Base-by-base conservation (phyloP, 306 rosid genomes). In the Morella rubra region DNA sequence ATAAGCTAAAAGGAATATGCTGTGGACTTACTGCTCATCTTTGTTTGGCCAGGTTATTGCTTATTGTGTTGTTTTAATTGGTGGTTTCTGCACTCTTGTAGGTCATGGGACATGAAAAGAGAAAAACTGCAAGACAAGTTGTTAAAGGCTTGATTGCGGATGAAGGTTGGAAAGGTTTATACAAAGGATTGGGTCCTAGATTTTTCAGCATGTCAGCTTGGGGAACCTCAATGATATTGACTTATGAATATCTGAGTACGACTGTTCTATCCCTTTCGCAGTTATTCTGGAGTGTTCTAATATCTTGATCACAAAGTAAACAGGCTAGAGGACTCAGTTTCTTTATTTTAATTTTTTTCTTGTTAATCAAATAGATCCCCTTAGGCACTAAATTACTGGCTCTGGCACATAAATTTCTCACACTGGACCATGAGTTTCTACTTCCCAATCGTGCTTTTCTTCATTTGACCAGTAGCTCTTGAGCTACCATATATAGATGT, bases 171-270 rank as follows among this genome's bases (percentile, higher is more conserved):
- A 85, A 81, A 86, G 98, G 98, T 58, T 81, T 94, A 18, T 94
- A 94, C 73, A 90, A 90, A 83, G 98, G 98, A 16, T 75, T 94
- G 80, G 97, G 96, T 79, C 98, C 98, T 81, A 88, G 98, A 82
- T 91, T 94, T 81, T 78, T 94, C 87, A 94, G 98, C 86, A 87
- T 85, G 93, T 94, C 98, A 0, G 93, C 93, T 3, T 94, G 97
- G 98, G 98, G 98, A 55, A 94, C 98, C 56, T 94, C 98, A 37
- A 91, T 94, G 98, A 89, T 94, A 69, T 64, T 94, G 86, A 66
- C 93, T 69, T 94, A 94, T 76, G 98, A 94, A 85, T 94, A 94
- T 80, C 85, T 91, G 72, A 94, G 98, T 94, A 91, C 64, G 73
- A 77, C 77, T 77, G 77, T 80, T 77, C 72, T 70, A 44, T 77